A percentile compares a stretch with the other conserved stretches of the same genome.
Evolutionary conservation across 1,139 yeast genomes (phyloP).

Genomic region (Suhomyces chickasaworum): DNA sequence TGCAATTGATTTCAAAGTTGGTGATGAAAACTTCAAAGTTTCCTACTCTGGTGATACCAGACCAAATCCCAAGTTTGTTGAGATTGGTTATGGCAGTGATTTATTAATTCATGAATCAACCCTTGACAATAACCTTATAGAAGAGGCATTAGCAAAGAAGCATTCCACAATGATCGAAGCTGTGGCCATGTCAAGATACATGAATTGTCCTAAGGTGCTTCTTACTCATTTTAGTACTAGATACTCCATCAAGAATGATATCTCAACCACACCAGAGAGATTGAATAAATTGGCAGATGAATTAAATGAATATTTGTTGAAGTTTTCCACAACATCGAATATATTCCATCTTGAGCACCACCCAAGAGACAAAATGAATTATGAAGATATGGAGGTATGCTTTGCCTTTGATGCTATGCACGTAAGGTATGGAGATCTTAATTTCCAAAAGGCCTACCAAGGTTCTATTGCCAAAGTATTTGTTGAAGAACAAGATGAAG

Average conservation of each 20-base stretch:
- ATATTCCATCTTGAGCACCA: constrained; percentile 26
- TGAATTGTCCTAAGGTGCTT: constrained; percentile 72
- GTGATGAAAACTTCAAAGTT: constrained; percentile 52
- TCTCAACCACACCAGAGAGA: constrained; percentile 29
- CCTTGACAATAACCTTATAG: constrained; percentile 74
- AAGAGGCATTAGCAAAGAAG: constrained; percentile 78
- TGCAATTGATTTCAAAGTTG: constrained; percentile 49
- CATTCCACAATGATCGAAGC: constrained; percentile 96
- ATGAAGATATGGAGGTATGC: constrained; percentile 38
- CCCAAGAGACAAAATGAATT: constrained; percentile 17
- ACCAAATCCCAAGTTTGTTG: constrained; percentile 64
- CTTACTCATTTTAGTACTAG: constrained; percentile 93
- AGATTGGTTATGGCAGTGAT: constrained; percentile 70
- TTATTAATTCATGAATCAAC: constrained; percentile 92
- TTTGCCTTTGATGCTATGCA: constrained; percentile 48
- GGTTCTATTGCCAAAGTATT: constrained; percentile 23
- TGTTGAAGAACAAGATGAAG: constrained; percentile 20
- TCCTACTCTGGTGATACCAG: constrained; percentile 96
- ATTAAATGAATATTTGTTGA: constrained; percentile 29
- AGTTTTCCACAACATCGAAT: constrained; percentile 26
- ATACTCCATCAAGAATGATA: constrained; percentile 67
- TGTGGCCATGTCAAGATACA: constrained; percentile 61
- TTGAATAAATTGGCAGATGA: constrained; percentile 25
- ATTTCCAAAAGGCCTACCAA: constrained; percentile 22
- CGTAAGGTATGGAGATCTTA: constrained; percentile 27